These are phyloP conservation scores for Xylaria sp. DNA, from an alignment of 2,329 filamentous ascomycete genomes.

Conservation along the genomic window DNA sequence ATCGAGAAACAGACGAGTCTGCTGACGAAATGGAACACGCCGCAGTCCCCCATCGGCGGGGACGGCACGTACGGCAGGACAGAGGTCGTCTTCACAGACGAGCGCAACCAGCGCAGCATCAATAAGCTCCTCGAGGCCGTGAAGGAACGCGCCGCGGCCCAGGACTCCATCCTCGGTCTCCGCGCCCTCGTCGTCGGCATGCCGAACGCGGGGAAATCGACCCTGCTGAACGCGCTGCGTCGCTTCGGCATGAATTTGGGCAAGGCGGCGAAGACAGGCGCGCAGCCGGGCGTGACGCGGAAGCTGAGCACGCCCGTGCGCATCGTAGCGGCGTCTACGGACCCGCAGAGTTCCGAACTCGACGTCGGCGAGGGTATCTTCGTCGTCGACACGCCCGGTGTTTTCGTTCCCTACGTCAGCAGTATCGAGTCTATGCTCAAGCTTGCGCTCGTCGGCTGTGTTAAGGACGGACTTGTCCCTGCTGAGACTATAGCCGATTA, in stretches of 20 bases:
- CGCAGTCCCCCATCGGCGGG: neutral
- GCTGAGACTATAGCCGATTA: conserved; percentile 81
- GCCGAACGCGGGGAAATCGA: conserved; percentile 96
- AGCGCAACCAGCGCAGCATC: conserved; percentile 33
- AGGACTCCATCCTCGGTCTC: conserved; percentile 68
- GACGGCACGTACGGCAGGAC: conserved; percentile 6
- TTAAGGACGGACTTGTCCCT: conserved; percentile 82
- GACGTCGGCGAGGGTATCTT: conserved; percentile 62
- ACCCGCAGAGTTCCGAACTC: conserved; percentile 1
- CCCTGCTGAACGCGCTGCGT: conserved; percentile 83
- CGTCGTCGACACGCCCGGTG: conserved; percentile 85
- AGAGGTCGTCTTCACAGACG: conserved; percentile 41
- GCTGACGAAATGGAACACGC: conserved; percentile 19
- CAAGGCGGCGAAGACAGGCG: conserved; percentile 77
- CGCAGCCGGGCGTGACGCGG: conserved; percentile 83
- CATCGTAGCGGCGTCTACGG: conserved; percentile 43
- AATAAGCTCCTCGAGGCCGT: conserved; percentile 43
- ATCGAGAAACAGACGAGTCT: conserved; percentile 17
- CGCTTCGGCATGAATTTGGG: conserved; percentile 52
- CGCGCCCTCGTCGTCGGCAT: conserved; percentile 88
- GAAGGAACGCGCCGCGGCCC: conserved; percentile 43
- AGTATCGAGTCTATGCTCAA: conserved; percentile 89
- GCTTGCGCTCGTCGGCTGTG: conserved; percentile 81
- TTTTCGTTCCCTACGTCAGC: conserved; percentile 88
- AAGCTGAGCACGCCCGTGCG: conserved; percentile 80